These are phyloP conservation scores for Rhizophagus clarus DNA, from an alignment of 192 early-diverging fungal species.

Conservation along the genomic window DNA sequence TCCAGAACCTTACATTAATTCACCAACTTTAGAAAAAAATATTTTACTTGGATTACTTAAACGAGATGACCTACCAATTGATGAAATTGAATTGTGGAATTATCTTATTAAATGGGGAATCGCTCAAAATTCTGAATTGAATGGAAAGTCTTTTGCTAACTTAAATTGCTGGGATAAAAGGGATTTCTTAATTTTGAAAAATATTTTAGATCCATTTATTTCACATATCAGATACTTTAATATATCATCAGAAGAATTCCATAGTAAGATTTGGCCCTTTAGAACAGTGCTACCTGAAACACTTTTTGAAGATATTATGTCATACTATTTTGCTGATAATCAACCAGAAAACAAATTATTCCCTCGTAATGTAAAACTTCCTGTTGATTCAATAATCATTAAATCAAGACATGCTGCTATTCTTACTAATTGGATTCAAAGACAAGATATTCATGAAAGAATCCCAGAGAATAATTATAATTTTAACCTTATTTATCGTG, in stretches of 20 bases:
- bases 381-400: too few relatives aligned
- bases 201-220: conserved; percentile 5
- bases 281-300: neutral
- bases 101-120: conserved; percentile 20
- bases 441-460: neutral
- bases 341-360: too few relatives aligned
- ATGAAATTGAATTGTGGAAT: conserved; percentile 26
- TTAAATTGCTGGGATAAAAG: neutral
- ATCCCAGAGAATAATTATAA: neutral
- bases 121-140: neutral
- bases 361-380: too few relatives aligned
- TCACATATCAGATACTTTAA: conserved; percentile 10
- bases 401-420: neutral
- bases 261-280: neutral
- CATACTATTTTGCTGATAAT: neutral
- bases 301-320: neutral
- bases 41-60: conserved; percentile 8
- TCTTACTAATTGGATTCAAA: neutral
- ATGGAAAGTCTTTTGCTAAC: neutral
- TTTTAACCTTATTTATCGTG: conserved; percentile 17
- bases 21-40: neutral
- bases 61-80: conserved; percentile 7
- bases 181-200: neutral
- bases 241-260: conserved; percentile 14
- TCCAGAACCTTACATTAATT: neutral